Evolutionary conservation across 176 grass and related monocot species (phyloP), one percentile per base, ranked within the genome.

Genomic region (Eremochloa ophiuroides): DNA sequence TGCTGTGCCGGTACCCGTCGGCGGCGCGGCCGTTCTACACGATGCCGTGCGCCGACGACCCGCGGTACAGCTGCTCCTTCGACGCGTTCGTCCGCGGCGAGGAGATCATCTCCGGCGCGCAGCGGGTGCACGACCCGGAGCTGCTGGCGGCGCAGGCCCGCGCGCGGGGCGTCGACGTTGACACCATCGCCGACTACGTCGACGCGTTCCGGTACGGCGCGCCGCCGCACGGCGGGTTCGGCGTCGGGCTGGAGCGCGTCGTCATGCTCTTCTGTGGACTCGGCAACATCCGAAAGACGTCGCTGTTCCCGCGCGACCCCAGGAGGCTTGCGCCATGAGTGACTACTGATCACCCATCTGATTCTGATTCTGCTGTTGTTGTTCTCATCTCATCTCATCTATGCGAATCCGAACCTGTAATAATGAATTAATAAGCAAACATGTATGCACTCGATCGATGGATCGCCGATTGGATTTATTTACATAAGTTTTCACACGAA

Each of bases 21-120:
- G 91, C 82, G 2, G 81, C 86, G 64, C 83, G 91, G 74, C 94
- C 94, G 13, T 93, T 97, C 84, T 97, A 97, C 86, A 97, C 94
- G n/a, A 91, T 91, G 94, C 89, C 87, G 6, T 90, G 89, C 80
- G 67, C 85, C 34, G 89, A 97, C 41, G 67, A 94, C 48, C 74
- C 82, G 15, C 53, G 41, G 13, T 93, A 91, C 86, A 93, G 90
- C 64, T 90, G 85, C 78, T 94, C 91, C 17, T 97, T 97, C 73
- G 84, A 97, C 85, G 89, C 88, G 42, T 90, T 97, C 42, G 79
- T 97, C 74, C 78, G 89, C 62, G 89, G 88, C 4, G 94, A 97
- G 86, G 88, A 97, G 78, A 93, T 97, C 79, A 91, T 97, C 74
- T 97, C 88, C 7, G 94, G 91, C 25, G 88, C 91, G 37, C 88